These are phyloP conservation scores for Lathyrus tuberosus DNA, from an alignment of 306 rosid genomes.

Conservation along the genomic window DNA sequence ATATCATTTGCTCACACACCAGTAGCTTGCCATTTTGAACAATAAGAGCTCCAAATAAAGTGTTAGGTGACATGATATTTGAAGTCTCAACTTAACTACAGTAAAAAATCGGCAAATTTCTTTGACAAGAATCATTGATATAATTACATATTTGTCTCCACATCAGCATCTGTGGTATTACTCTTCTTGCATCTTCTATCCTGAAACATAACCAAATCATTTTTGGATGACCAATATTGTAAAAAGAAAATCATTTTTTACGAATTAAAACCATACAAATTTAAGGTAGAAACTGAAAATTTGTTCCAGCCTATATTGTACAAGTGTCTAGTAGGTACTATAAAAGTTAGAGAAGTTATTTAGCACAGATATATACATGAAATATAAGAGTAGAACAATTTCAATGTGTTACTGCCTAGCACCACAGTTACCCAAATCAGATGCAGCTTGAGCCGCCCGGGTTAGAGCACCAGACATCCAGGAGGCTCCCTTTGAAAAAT, in stretches of 20 bases:
- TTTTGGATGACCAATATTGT: too few species aligned
- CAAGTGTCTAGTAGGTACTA: too few species aligned
- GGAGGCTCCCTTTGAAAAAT: slow-evolving; percentile 82
- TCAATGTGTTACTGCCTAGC: slow-evolving; percentile 43
- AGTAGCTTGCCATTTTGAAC: too few species aligned
- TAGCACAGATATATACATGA: slow-evolving; percentile 26
- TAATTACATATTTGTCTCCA: slow-evolving; percentile 37
- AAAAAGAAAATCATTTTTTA: too few species aligned
- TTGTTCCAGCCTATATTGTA: too few species aligned
- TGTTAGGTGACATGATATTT: slow-evolving; percentile 19
- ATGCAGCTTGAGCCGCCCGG: slow-evolving; percentile 62
- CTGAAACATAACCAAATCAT: too few species aligned
- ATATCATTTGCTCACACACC: too few species aligned
- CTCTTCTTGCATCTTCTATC: slow-evolving; percentile 22
- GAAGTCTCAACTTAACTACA: slow-evolving; percentile 27
- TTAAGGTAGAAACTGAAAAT: too few species aligned
- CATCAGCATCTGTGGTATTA: slow-evolving; percentile 48
- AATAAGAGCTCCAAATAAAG: neutral
- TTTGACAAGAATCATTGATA: slow-evolving; percentile 21
- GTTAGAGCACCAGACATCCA: slow-evolving; percentile 74
- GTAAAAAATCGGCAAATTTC: slow-evolving; percentile 1
- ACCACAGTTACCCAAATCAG: slow-evolving; percentile 67
- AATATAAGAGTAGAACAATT: neutral
- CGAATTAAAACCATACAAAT: too few species aligned
- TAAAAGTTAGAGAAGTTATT: slow-evolving; percentile 18